These are phyloP conservation scores for Acidomyces sp. DNA, from an alignment of 495 filamentous ascomycete species.

Conservation along the genomic window DNA sequence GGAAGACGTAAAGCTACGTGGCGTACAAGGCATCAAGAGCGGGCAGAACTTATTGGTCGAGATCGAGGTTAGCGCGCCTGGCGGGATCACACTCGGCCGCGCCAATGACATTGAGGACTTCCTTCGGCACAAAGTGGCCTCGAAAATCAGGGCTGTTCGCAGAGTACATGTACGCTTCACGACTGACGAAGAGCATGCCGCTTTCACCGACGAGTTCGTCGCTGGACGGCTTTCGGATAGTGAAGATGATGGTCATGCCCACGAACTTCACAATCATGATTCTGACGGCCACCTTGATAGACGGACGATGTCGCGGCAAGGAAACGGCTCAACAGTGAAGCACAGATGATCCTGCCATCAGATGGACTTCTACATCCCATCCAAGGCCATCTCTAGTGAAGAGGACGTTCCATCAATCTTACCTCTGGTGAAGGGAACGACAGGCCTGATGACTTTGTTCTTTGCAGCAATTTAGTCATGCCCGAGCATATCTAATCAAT, in stretches of 20 bases:
- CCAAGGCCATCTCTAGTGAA: too few relatives aligned
- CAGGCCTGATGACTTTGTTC: too few relatives aligned
- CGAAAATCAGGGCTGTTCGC: constrained; percentile 67
- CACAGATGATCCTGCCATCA: too few relatives aligned
- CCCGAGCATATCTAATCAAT: too few relatives aligned
- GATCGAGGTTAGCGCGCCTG: constrained; percentile 66
- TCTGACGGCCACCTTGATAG: constrained; percentile 25
- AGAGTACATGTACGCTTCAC: constrained; percentile 72
- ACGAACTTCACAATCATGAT: constrained; percentile 29
- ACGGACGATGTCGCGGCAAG: not conserved
- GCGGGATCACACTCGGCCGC: constrained; percentile 53
- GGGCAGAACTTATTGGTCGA: constrained; percentile 93
- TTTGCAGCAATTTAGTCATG: too few relatives aligned
- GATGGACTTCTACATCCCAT: too few relatives aligned
- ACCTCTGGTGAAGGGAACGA: too few relatives aligned
- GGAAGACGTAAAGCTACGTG: constrained; percentile 43
- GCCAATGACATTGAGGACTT: constrained; percentile 55
- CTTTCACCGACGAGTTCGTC: constrained; percentile 71
- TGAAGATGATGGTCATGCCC: constrained; percentile 41
- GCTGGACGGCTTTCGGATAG: constrained; percentile 46
- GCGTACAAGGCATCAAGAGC: constrained; percentile 77
- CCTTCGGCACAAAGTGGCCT: constrained; percentile 54
- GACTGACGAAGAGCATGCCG: constrained; percentile 33
- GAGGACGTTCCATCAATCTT: too few relatives aligned
- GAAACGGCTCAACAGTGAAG: constrained; percentile 1